A percentile compares a stretch with the other conserved stretches of the same genome.
Evolutionary conservation across 1,139 yeast genomes (phyloP).

Genomic region (Geotrichum phurueaensis): DNA sequence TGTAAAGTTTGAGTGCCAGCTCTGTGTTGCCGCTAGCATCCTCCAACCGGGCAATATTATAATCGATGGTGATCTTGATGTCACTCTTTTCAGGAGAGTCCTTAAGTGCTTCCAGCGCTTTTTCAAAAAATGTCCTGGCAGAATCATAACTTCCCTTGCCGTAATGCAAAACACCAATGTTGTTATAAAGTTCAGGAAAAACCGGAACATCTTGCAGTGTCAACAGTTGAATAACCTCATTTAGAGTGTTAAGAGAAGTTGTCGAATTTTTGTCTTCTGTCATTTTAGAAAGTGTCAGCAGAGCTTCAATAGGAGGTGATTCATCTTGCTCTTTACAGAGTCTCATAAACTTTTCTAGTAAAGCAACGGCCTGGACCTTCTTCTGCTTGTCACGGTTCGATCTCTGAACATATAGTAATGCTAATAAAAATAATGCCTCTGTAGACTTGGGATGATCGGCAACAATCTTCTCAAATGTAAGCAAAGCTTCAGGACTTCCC

Average conservation of each 20-base stretch:
- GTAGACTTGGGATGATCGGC: slow-evolving; percentile 62
- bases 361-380: slow-evolving; percentile 44
- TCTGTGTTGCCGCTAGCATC: slow-evolving; percentile 41
- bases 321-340: slow-evolving; percentile 55
- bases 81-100: slow-evolving; percentile 39
- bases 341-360: slow-evolving; percentile 66
- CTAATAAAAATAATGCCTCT: slow-evolving; percentile 72
- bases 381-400: slow-evolving; percentile 15
- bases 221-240: slow-evolving; percentile 47
- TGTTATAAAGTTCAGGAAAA: slow-evolving; percentile 69
- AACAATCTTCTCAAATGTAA: slow-evolving; percentile 72
- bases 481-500: slow-evolving; percentile 73
- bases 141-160: slow-evolving; percentile 53
- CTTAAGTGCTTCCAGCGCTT: slow-evolving; percentile 43
- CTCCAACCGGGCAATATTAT: slow-evolving; percentile 38
- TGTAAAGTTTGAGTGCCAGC: slow-evolving; percentile 50
- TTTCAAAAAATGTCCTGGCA: slow-evolving; percentile 46
- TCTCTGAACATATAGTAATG: slow-evolving; percentile 59
- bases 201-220: slow-evolving; percentile 45
- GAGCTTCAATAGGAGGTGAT: slow-evolving; percentile 63
- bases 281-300: slow-evolving; percentile 58
- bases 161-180: slow-evolving; percentile 80
- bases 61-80: slow-evolving; percentile 31
- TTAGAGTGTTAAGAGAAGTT: slow-evolving; percentile 49
- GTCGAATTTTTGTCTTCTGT: slow-evolving; percentile 55